A percentile compares a stretch with the other conserved stretches of the same genome.
These are phyloP conservation scores for Haplosporangium gracile DNA, from an alignment of 192 early-diverging fungal species.

Conservation along the genomic window DNA sequence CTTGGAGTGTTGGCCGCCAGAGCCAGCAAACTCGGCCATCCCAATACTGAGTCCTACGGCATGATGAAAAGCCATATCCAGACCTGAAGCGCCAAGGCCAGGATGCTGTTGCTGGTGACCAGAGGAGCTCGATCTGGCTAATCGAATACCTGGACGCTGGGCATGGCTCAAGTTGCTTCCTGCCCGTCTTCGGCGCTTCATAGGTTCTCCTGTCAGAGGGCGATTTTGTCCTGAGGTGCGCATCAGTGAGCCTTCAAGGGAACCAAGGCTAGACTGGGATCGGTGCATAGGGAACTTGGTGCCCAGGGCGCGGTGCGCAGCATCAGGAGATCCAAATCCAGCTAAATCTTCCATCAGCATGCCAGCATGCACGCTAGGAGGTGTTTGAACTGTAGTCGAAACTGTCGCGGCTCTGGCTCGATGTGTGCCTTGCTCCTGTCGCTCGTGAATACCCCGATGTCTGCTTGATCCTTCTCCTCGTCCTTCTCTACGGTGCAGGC, in stretches of 20 bases:
- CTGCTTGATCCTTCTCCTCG: not conserved
- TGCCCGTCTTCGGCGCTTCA: conserved; percentile 15
- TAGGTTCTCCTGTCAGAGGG: not conserved
- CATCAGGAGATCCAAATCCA: conserved; percentile 6
- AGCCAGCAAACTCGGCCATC: not conserved
- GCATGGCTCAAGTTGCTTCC: not conserved
- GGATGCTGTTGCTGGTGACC: not conserved
- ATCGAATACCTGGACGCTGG: not conserved
- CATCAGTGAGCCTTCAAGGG: not conserved
- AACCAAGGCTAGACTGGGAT: conserved; percentile 13
- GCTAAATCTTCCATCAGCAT: conserved; percentile 26
- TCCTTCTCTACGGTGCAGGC: not conserved
- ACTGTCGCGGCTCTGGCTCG: not conserved
- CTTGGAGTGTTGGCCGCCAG: not conserved
- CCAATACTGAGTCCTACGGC: conserved; percentile 22
- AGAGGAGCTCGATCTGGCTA: not conserved
- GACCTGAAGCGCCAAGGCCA: not conserved
- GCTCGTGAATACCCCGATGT: not conserved
- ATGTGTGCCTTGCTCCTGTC: not conserved
- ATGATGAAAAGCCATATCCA: conserved; percentile 15
- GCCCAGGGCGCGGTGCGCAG: not conserved
- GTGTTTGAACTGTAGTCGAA: not conserved
- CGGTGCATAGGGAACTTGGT: not conserved
- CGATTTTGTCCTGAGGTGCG: not conserved
- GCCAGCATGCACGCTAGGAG: conserved; percentile 18